Evolutionary conservation across 768 basidiomycete genomes (phyloP), one percentile per base, ranked within the genome.

Genomic region (Rhodotorula graminis): DNA sequence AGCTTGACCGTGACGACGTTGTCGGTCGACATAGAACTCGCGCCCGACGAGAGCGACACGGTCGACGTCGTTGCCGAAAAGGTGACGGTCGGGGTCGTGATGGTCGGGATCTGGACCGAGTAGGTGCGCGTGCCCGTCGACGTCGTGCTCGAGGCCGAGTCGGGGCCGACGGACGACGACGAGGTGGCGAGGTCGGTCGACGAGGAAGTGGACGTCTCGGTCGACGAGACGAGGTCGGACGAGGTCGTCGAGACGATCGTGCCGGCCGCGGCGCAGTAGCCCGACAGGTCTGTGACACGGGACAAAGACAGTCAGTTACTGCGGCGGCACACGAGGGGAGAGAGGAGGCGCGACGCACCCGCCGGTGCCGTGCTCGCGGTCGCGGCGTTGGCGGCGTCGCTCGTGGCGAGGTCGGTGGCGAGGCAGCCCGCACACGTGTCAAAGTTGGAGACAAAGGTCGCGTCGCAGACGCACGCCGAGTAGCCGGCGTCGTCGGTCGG

Each of bases 391-490:
- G 46, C 27, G 40, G 66, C 70, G 33, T 57, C 59, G 59, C 21
- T 25, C 25, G 40, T n/a, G 14, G 59, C 40, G 23, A 44, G 40
- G 18, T 40, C 21, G n/a, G 61, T 66, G 29, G 62, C 62, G 60
- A 72, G 42, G 64, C 72, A 73, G 16, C 53, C 47, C 18, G 67
- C 47, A 60, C 72, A 73, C 12, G 72, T 60, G 50, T 57, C 44
- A 59, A 56, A 55, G 47, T 68, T 65, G 44, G 31, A 14, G 33
- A 65, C 47, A 27, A 65, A 65, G 1, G 63, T 64, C 2, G 59
- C 60, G 10, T 64, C 72, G 53, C 72, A 73, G 16, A 61, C 60
- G 64, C 72, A 73, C 6, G 50, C 19, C 46, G 50, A 23, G 52
- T 50, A 73, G 23, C 53, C 37, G 2, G 53, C 44, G 52, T 56